Evolutionary conservation across 176 grass and related monocot species (phyloP), one percentile per base, ranked within the genome.

Genomic region (Tillandsia leiboldiana): DNA sequence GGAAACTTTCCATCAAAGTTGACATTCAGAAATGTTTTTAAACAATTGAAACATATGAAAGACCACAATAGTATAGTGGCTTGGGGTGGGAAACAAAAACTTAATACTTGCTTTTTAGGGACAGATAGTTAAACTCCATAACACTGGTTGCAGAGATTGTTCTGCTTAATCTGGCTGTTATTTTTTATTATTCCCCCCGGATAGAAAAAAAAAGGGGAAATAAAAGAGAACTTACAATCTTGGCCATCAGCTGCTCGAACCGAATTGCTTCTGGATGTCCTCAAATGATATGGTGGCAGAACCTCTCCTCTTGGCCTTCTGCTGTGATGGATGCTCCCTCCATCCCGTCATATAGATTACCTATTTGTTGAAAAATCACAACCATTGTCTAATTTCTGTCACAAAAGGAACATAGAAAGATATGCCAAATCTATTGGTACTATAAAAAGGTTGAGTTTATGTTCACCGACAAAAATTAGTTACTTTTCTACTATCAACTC

Each of bases 271-370:
- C 59, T 87, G 79, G 72, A 97, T 83, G 75, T 92, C 89, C 76
- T 79, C 12, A 57, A 97, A 92, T 59, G 94, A 97, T 83, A 87
- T 33, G 1, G 82, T 90, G 2, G 86, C 89, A 72, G 86, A 97
- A 47, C 89, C 94, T 71, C 89, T 93, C 66, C 47, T 90, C 84
- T 88, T 97, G 65, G 94, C 82, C 59, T 90, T 87, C 71, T 97
- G 84, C 49, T 97, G 89, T 42, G 94, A 92, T 51, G 79, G 69
- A 87, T 97, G 94, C 56, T 97, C 89, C 73, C 79, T 97, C 94
- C 89, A 97, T 51, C 94, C 89, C 64, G 89, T 97, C 94, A 97
- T 97, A 71, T 90, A 97, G 75, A 97, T 92, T 64, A 97, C 86
- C 86, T 90, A 70, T 3, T 11, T 47, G 70, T 67, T 78, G 51